phyloP scores from a whole-genome alignment of 208 protist species.

The Trypanosoma vivax region DNA sequence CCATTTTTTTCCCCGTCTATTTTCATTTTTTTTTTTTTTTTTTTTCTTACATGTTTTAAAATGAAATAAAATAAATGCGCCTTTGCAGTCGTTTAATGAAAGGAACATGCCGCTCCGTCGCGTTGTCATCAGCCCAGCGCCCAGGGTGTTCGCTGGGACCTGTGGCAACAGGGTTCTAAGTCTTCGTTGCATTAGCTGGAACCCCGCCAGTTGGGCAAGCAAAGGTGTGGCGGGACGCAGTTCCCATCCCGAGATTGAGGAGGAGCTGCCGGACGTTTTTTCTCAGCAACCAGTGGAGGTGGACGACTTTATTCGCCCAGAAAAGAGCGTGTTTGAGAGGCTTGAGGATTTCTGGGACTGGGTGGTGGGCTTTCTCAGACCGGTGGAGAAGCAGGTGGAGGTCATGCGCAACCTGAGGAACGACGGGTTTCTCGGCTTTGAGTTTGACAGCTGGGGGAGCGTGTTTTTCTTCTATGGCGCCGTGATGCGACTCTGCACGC shows the following conservation, averaged over 20 bases:
- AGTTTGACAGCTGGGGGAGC: slow-evolving; percentile 71
- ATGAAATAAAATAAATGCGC: too few species aligned
- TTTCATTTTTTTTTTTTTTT: slow-evolving; percentile 7
- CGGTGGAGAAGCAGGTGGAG: slow-evolving; percentile 82
- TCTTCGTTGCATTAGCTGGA: slow-evolving; percentile 55
- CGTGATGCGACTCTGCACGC: slow-evolving; percentile 63
- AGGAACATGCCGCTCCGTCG: not conserved
- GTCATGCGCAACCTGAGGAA: slow-evolving; percentile 69
- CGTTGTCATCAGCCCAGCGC: not conserved
- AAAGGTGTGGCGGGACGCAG: slow-evolving; percentile 21
- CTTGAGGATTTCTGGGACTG: slow-evolving; percentile 87
- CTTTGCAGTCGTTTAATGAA: not conserved
- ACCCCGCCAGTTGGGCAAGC: slow-evolving; percentile 46
- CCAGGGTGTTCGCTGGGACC: not conserved
- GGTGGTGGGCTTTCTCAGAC: slow-evolving; percentile 73
- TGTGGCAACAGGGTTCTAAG: not conserved
- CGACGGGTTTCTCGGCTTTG: slow-evolving; percentile 64
- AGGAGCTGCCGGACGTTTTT: slow-evolving; percentile 84
- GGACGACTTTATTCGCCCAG: slow-evolving; percentile 82
- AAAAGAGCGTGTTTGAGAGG: slow-evolving; percentile 75
- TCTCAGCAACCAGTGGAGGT: slow-evolving; percentile 73
- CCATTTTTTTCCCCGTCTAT: too few species aligned
- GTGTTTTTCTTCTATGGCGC: slow-evolving; percentile 82
- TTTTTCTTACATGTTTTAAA: not conserved
- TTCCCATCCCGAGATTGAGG: slow-evolving; percentile 43